These are phyloP conservation scores for Starmerella vitae DNA, from an alignment of 805 yeast species.

Conservation along the genomic window DNA sequence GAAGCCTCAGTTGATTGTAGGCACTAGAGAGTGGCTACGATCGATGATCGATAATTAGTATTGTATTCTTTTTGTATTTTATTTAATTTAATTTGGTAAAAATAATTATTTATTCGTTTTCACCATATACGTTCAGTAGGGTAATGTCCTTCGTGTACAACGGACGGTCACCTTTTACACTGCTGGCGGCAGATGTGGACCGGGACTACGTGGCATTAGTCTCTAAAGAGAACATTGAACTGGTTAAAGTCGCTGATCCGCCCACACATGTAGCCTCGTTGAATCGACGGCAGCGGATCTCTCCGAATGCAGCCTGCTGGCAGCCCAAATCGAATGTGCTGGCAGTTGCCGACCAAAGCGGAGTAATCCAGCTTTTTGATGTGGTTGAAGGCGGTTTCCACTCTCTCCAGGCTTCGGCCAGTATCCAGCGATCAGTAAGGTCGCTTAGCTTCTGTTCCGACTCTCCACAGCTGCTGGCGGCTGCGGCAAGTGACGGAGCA, in stretches of 20 bases:
- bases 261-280: constrained; percentile 4
- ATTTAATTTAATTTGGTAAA: background rate
- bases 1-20: background rate
- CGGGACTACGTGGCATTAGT: constrained; percentile 7
- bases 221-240: constrained; percentile 13
- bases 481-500: constrained; percentile 68
- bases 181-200: constrained; percentile 7
- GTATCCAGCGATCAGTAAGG: constrained; percentile 34
- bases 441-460: constrained; percentile 45
- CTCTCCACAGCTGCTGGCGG: constrained; percentile 44
- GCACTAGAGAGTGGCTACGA: background rate
- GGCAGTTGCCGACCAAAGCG: constrained; percentile 26
- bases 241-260: background rate
- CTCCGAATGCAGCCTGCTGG: constrained; percentile 1
- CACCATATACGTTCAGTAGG: too few relatives aligned
- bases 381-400: constrained; percentile 25
- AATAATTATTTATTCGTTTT: too few relatives aligned
- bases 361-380: constrained; percentile 25
- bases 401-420: constrained; percentile 4
- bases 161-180: constrained; percentile 3
- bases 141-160: background rate
- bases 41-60: too few relatives aligned
- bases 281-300: background rate
- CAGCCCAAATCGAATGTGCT: constrained; percentile 9
- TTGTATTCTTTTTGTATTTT: background rate